Evolutionary conservation across 192 early-diverging fungal species (phyloP), one percentile per base, ranked within the genome.

Genomic region (Entomortierella parvispora): DNA sequence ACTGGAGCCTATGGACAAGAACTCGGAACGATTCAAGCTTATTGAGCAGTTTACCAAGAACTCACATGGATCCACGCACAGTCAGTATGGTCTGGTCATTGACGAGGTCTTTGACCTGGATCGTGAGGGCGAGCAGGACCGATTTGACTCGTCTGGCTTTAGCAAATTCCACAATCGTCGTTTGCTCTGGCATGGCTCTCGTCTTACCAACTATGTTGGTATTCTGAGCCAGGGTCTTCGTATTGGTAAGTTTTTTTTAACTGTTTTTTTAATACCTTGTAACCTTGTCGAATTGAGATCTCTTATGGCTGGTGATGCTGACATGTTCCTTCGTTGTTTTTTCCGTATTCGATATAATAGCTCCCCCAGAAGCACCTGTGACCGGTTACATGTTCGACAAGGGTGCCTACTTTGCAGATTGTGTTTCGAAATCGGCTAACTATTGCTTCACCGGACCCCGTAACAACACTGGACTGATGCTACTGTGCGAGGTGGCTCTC

Each of bases 391-490:
- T 92, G 89, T 91, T 95, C 66, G 94, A 93, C 45, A 92, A 92
- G 46, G 94, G 93, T 5, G 83, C 94, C 9, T 95, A 95, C 58
- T 95, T 95, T 77, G 94, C 91, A 5, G 91, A 95, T 79, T 89
- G 87, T 82, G 90, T 88, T 26, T 86, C 83, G 18, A 95, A 94
- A 75, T 88, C 88, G 1, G 84, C 91, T 42, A 88, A 88, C 61
- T 95, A 95, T 72, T 90, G 91, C 61, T 84, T 61, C 57, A 84
- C 84, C 3, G 50, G 32, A 32, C 47, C 28, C 0, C 5, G 8
- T 1, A 70, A 72, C 43, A 63, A 83, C 32, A 84, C 85, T 14
- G 87, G 88, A 5, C 50, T 94, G 10, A 72, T 95, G 58, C 71
- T 94, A 10, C 71, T 95, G 25, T 95, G 92, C 48, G 94, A 95